These are phyloP conservation scores for Cystofilobasidium bisporidii DNA, from an alignment of 768 basidiomycete genomes.

Conservation along the genomic window DNA sequence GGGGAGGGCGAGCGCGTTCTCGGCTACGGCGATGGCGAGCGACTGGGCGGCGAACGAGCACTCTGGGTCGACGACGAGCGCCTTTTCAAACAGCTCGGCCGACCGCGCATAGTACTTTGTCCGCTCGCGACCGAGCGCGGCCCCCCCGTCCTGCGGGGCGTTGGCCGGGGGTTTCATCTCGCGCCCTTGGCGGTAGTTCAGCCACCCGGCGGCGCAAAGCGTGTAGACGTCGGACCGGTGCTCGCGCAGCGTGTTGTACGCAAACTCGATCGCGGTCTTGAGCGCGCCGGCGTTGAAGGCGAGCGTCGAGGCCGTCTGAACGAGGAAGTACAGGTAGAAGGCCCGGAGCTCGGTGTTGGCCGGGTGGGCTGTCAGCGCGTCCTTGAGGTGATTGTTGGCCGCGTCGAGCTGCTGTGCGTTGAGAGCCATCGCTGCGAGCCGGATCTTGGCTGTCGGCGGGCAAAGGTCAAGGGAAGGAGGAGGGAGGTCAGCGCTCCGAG, in stretches of 20 bases:
- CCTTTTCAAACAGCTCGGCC: conserved; percentile 88
- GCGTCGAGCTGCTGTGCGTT: conserved; percentile 62
- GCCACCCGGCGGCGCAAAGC: conserved; percentile 77
- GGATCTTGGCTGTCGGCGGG: conserved; percentile 69
- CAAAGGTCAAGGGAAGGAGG: neutral
- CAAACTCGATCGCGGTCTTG: conserved; percentile 74
- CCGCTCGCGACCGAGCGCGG: conserved; percentile 50
- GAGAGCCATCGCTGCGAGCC: conserved; percentile 71
- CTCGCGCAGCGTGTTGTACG: conserved; percentile 76
- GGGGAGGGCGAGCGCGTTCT: conserved; percentile 62
- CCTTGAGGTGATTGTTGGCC: conserved; percentile 81
- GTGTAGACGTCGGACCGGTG: conserved; percentile 81
- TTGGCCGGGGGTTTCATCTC: conserved; percentile 49
- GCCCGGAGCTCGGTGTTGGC: conserved; percentile 78
- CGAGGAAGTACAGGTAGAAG: conserved; percentile 85
- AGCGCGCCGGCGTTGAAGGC: conserved; percentile 49
- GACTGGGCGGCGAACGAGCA: conserved; percentile 94
- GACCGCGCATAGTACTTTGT: conserved; percentile 65
- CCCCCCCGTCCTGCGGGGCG: conserved; percentile 40
- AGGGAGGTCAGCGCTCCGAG: neutral
- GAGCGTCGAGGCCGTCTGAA: conserved; percentile 35
- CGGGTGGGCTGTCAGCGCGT: conserved; percentile 68
- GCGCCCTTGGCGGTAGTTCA: conserved; percentile 73
- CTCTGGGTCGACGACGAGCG: conserved; percentile 66
- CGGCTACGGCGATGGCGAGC: conserved; percentile 84